A percentile compares a stretch with the other conserved stretches of the same genome.
phyloP scores from a whole-genome alignment of 2,329 filamentous ascomycete genomes.

The Mycocentrospora acerina region DNA sequence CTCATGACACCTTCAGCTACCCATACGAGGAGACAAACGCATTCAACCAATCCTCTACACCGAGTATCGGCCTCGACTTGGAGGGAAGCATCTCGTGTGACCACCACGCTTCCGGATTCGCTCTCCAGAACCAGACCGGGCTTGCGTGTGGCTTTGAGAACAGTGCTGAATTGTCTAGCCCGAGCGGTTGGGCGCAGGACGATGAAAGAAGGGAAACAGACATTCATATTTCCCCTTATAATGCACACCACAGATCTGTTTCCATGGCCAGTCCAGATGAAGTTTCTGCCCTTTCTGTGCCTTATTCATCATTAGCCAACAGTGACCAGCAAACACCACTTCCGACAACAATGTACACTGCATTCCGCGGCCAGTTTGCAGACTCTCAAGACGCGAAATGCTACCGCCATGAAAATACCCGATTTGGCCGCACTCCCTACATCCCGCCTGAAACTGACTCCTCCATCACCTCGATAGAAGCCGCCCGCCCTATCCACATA shows the following conservation, averaged over 20 bases:
- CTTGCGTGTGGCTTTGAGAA: conserved; percentile 15
- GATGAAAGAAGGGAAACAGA: background rate
- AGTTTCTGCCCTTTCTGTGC: conserved; percentile 1
- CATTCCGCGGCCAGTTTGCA: conserved; percentile 23
- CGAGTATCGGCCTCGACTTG: conserved; percentile 5
- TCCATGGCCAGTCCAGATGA: conserved; percentile 1
- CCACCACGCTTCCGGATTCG: conserved; percentile 5
- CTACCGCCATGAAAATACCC: conserved; percentile 27
- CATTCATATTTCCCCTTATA: conserved; percentile 7
- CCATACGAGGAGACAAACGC: conserved; percentile 15
- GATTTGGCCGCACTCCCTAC: conserved; percentile 30
- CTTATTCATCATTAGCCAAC: conserved; percentile 9
- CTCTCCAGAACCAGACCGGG: conserved; percentile 4
- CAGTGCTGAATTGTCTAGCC: conserved; percentile 11
- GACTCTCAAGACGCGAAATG: conserved; percentile 21
- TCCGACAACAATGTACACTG: conserved; percentile 13
- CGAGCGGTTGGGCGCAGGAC: conserved; percentile 3
- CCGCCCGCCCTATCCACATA: conserved; percentile 20
- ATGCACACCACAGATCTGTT: conserved; percentile 7
- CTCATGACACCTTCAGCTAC: conserved; percentile 5
- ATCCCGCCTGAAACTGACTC: conserved; percentile 21
- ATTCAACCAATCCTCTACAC: conserved; percentile 10
- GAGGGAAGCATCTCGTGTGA: conserved; percentile 6
- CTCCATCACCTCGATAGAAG: conserved; percentile 22
- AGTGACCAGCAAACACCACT: conserved; percentile 1